A percentile compares a stretch with the other conserved stretches of the same genome.
These are phyloP conservation scores for Gastroboletus turbinatus DNA, from an alignment of 1,284 basidiomycete genomes.

Conservation along the genomic window DNA sequence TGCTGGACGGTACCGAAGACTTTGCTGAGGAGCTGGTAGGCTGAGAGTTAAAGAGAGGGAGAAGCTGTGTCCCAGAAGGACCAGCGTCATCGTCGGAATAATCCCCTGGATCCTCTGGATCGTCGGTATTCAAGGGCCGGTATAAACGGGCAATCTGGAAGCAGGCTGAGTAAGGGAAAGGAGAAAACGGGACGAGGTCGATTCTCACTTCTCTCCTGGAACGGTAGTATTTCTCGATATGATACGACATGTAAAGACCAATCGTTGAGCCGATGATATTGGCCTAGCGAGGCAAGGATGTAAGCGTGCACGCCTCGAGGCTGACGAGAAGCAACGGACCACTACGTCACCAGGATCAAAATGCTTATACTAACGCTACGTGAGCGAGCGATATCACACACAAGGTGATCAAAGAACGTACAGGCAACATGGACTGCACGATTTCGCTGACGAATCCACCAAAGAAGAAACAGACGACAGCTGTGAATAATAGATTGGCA, in stretches of 20 bases:
- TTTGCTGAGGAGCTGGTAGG: slow-evolving; percentile 16
- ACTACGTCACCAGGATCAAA: slow-evolving; percentile 79
- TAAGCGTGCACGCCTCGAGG: slow-evolving; percentile 8
- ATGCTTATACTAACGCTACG: slow-evolving; percentile 60
- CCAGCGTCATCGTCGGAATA: slow-evolving; percentile 44
- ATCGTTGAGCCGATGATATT: slow-evolving; percentile 78
- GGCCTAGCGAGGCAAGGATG: slow-evolving; percentile 48
- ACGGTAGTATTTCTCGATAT: slow-evolving; percentile 73
- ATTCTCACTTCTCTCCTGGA: slow-evolving; percentile 65
- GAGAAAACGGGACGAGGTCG: not conserved
- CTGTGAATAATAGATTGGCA: slow-evolving; percentile 66
- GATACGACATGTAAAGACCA: slow-evolving; percentile 66
- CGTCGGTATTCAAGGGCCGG: slow-evolving; percentile 58
- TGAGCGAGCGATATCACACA: not conserved
- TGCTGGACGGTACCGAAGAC: slow-evolving; percentile 12
- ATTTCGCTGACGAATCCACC: slow-evolving; percentile 86
- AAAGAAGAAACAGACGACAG: slow-evolving; percentile 69
- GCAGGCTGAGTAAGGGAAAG: not conserved
- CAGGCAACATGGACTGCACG: slow-evolving; percentile 80
- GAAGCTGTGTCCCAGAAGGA: slow-evolving; percentile 50
- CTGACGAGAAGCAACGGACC: slow-evolving; percentile 42
- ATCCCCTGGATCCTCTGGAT: slow-evolving; percentile 54
- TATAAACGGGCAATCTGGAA: slow-evolving; percentile 71
- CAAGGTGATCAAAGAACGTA: slow-evolving; percentile 29
- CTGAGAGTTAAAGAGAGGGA: slow-evolving; percentile 48